Conservation (phyloP, 2,329 filamentous ascomycete species). For the Colletotrichum phormii region DNA sequence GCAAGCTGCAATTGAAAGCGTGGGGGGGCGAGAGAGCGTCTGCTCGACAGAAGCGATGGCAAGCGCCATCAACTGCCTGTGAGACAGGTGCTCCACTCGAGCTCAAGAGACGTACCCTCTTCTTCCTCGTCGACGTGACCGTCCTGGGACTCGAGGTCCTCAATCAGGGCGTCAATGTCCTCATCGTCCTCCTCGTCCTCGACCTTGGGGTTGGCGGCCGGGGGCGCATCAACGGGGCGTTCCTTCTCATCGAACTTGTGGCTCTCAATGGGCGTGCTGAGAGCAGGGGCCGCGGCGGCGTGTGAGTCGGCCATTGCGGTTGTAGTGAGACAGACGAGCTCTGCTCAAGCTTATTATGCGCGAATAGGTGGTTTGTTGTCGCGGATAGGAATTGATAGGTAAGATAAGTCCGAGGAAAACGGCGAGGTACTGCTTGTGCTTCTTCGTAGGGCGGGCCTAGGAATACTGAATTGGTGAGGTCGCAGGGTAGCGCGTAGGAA, state of each 20-base stretch:
- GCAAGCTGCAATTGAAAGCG: neutral
- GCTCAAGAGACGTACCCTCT: slow-evolving; percentile 53
- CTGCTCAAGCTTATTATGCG: slow-evolving; percentile 37
- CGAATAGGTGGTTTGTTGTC: slow-evolving; percentile 17
- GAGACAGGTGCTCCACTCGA: neutral
- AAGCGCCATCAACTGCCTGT: neutral
- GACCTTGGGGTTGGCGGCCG: slow-evolving; percentile 53
- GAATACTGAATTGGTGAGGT: slow-evolving; percentile 34
- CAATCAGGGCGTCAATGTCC: slow-evolving; percentile 88
- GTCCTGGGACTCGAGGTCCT: slow-evolving; percentile 87
- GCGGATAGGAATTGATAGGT: slow-evolving; percentile 26
- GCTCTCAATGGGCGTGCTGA: slow-evolving; percentile 74
- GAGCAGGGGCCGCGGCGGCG: slow-evolving; percentile 64
- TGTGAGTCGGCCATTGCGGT: slow-evolving; percentile 67
- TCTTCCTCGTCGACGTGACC: slow-evolving; percentile 75
- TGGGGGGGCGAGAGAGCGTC: too few relatives aligned
- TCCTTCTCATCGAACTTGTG: slow-evolving; percentile 75
- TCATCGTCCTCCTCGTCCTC: slow-evolving; percentile 79
- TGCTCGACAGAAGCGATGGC: neutral
- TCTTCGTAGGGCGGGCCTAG: slow-evolving; percentile 35
- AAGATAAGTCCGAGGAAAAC: slow-evolving; percentile 15
- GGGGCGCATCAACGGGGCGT: slow-evolving; percentile 48
- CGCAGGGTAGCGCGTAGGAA: slow-evolving; percentile 36
- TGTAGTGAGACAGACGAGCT: slow-evolving; percentile 33
- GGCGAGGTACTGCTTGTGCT: slow-evolving; percentile 27